A percentile compares a stretch with the other conserved stretches of the same genome.
Conservation (phyloP, 2,329 filamentous ascomycete species). For the Diaporthe sp. region DNA sequence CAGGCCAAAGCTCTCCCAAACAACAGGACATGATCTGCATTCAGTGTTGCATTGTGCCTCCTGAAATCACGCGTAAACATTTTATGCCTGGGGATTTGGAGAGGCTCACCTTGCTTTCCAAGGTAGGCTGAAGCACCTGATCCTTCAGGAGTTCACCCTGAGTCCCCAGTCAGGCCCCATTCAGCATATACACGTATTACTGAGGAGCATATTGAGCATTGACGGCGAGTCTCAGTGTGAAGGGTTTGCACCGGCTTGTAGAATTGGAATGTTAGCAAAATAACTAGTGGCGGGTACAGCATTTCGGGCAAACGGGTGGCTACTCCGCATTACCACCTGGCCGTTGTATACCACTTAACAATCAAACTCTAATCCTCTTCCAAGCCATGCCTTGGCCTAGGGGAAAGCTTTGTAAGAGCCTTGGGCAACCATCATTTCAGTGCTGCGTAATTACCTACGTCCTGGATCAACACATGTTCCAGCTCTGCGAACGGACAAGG, state of each 20-base stretch:
- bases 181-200: neutral
- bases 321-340: neutral
- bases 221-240: rapidly evolving
- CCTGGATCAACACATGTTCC: neutral
- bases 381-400: neutral
- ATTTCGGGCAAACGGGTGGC: neutral
- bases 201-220: neutral
- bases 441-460: neutral
- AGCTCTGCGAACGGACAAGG: neutral
- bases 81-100: neutral
- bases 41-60: neutral
- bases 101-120: neutral
- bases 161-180: neutral
- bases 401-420: neutral
- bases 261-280: neutral
- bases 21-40: neutral
- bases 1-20: neutral
- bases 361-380: slow-evolving; percentile 16
- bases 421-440: neutral
- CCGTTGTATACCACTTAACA: neutral
- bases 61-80: slow-evolving; percentile 10
- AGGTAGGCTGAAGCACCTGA: neutral
- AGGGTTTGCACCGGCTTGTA: neutral
- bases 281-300: neutral
- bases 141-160: neutral